phyloP scores from a whole-genome alignment of 345 rosid genomes.

The Ceriops decandra region DNA sequence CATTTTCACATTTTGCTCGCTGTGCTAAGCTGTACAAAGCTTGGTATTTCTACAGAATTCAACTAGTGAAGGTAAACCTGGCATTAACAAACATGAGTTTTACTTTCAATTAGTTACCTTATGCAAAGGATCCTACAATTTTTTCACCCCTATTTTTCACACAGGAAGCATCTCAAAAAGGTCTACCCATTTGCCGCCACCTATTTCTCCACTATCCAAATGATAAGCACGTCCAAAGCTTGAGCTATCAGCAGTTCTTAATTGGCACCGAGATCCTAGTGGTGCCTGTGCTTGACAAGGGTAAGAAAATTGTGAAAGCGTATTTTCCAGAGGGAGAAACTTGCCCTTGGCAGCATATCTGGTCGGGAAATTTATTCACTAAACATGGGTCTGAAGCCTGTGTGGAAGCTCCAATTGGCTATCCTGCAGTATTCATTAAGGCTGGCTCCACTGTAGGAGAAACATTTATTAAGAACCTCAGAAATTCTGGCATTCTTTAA shows the following conservation, averaged over 20 bases:
- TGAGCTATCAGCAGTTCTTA: conserved; percentile 64
- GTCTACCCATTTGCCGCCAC: conserved; percentile 71
- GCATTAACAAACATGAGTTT: not conserved
- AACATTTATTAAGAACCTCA: conserved; percentile 45
- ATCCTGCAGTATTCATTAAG: conserved; percentile 64
- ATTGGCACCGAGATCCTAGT: conserved; percentile 63
- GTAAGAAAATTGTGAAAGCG: conserved; percentile 44
- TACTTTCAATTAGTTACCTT: not conserved
- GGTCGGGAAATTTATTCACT: conserved; percentile 50
- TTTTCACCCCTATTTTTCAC: not conserved
- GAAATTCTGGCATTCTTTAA: conserved; percentile 35
- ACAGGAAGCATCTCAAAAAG: conserved; percentile 61
- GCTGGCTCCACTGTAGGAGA: conserved; percentile 50
- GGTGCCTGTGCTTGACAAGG: conserved; percentile 66
- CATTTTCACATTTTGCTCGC: conserved; percentile 56
- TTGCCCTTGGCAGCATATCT: conserved; percentile 52
- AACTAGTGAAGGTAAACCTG: conserved; percentile 51
- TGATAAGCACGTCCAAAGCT: conserved; percentile 43
- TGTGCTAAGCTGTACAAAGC: conserved; percentile 62
- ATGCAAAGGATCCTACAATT: conserved; percentile 13
- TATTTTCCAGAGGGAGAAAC: conserved; percentile 56
- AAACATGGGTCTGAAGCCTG: conserved; percentile 40
- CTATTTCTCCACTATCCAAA: conserved; percentile 64
- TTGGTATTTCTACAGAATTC: conserved; percentile 63
- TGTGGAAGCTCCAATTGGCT: conserved; percentile 59